Evolutionary conservation across 1,284 basidiomycete genomes (phyloP).

Genomic region (Cryptococcus hybrid): DNA sequence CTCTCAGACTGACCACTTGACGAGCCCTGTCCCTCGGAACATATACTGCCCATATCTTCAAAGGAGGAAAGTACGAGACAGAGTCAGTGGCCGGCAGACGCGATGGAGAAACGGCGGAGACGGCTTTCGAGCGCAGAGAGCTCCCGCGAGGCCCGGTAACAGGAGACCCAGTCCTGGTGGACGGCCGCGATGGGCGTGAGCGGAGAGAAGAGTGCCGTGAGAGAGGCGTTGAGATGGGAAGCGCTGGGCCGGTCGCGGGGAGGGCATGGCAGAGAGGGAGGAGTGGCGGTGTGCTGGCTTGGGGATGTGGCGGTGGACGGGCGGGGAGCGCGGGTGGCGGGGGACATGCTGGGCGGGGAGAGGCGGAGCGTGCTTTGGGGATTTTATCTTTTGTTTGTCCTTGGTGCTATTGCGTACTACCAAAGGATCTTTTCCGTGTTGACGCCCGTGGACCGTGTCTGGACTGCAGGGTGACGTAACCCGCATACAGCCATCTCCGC

Average conservation of each 20-base stretch:
- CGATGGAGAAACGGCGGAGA: constrained; percentile 16
- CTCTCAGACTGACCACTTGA: constrained; percentile 2
- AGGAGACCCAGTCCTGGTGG: constrained; percentile 2
- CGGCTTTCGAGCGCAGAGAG: neutral
- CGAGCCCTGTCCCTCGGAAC: neutral
- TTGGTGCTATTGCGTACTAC: too few species aligned
- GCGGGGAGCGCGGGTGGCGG: neutral
- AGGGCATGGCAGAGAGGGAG: constrained; percentile 8
- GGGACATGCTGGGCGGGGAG: neutral
- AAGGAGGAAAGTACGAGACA: constrained; percentile 37
- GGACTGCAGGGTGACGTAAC: too few species aligned
- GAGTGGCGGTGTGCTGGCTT: constrained; percentile 8
- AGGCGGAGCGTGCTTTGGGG: neutral
- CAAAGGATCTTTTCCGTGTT: too few species aligned
- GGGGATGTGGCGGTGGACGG: neutral
- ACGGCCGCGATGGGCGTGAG: constrained; percentile 7
- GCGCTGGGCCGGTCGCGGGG: constrained; percentile 1
- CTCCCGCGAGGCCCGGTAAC: neutral
- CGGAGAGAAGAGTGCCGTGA: neutral
- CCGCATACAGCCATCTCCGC: too few species aligned
- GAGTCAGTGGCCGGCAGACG: constrained; percentile 26
- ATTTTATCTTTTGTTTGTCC: neutral
- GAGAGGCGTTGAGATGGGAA: neutral
- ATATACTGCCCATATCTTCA: constrained; percentile 26
- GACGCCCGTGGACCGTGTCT: too few species aligned